Evolutionary conservation across 306 rosid species (phyloP).

Genomic region (Rosa lucieae): DNA sequence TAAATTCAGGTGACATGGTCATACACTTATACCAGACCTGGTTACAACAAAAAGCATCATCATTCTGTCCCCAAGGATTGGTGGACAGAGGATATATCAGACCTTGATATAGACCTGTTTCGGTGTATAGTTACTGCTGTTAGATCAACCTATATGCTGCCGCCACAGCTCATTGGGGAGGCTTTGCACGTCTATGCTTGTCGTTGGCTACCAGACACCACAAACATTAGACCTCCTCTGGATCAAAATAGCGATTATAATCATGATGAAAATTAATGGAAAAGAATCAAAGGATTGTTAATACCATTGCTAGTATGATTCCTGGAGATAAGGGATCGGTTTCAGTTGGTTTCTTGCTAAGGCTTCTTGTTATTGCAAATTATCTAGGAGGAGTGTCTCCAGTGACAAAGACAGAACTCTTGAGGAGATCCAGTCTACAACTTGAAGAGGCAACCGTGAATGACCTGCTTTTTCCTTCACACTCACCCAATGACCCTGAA

Average conservation of each 20-base stretch:
- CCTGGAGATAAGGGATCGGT: slow-evolving; percentile 84
- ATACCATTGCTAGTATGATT: slow-evolving; percentile 74
- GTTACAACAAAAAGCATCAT: slow-evolving; percentile 63
- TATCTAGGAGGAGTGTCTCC: slow-evolving; percentile 70
- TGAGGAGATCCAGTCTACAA: slow-evolving; percentile 69
- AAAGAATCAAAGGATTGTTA: slow-evolving; percentile 57
- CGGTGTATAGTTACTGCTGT: slow-evolving; percentile 71
- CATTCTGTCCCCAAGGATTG: slow-evolving; percentile 91
- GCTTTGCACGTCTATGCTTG: slow-evolving; percentile 89
- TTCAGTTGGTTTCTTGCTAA: slow-evolving; percentile 72
- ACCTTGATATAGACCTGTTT: slow-evolving; percentile 79
- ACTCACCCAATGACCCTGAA: slow-evolving; percentile 48
- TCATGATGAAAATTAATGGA: slow-evolving; percentile 39
- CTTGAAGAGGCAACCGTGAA: slow-evolving; percentile 79
- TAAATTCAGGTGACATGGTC: slow-evolving; percentile 80
- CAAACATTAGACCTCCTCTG: slow-evolving; percentile 41
- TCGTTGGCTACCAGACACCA: slow-evolving; percentile 69
- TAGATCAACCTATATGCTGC: slow-evolving; percentile 64
- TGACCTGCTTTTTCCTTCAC: slow-evolving; percentile 67
- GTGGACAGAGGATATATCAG: slow-evolving; percentile 98
- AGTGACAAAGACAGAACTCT: slow-evolving; percentile 62
- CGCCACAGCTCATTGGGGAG: slow-evolving; percentile 89
- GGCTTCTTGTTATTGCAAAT: slow-evolving; percentile 57
- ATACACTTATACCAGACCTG: slow-evolving; percentile 95
- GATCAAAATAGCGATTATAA: slow-evolving; percentile 24